Evolutionary conservation across 164 flowering plant genomes (phyloP).

Genomic region (Taxillus chinensis): DNA sequence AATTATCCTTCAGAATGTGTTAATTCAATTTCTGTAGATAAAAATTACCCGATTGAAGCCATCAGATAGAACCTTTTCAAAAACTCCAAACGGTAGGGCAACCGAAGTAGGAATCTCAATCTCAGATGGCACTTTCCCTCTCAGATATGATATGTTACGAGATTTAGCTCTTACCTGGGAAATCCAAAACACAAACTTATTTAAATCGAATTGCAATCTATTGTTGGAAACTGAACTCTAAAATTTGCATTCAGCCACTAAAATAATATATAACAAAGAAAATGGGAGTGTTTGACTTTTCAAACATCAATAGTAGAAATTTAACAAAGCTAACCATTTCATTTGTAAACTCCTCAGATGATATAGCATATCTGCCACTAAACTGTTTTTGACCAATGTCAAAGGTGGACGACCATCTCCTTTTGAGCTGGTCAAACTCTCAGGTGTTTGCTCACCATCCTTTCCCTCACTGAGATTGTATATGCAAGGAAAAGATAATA

Average conservation of each 20-base stretch:
- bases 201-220: not conserved
- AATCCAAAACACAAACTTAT: not conserved
- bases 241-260: too few relatives aligned
- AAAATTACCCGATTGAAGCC: conserved; percentile 52
- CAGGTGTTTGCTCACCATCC: conserved; percentile 36
- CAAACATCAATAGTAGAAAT: too few relatives aligned
- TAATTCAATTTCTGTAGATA: conserved; percentile 2
- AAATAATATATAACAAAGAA: not conserved
- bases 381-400: conserved; percentile 61
- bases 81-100: conserved; percentile 93
- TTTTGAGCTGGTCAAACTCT: conserved; percentile 24
- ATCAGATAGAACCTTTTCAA: conserved; percentile 82
- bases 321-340: conserved; percentile 59
- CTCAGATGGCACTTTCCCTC: conserved; percentile 92
- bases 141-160: conserved; percentile 77
- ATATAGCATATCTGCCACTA: conserved; percentile 81
- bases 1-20: too few relatives aligned
- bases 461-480: conserved; percentile 43
- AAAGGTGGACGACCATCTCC: conserved; percentile 36
- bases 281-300: not conserved
- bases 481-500: not conserved
- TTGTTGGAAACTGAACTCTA: not conserved
- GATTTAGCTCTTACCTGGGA: conserved; percentile 96
- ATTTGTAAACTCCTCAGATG: conserved; percentile 77
- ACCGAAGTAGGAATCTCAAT: conserved; percentile 92